Conservation (phyloP, 768 basidiomycete genomes). For the Hebeloma cylindrosporum region DNA sequence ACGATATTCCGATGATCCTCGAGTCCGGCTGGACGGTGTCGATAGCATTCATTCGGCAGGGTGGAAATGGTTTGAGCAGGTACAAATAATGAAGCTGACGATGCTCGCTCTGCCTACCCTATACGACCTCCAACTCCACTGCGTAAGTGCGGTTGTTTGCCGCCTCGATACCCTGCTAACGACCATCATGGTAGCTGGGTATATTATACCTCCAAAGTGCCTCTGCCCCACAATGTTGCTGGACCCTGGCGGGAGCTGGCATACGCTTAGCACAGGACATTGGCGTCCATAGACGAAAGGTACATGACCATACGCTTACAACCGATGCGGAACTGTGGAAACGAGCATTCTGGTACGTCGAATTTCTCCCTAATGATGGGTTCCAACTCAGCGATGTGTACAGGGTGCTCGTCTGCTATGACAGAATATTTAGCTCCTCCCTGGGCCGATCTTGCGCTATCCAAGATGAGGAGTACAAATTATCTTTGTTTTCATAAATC, state of each 20-base stretch:
- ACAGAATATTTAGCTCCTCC: constrained; percentile 49
- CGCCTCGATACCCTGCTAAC: not conserved
- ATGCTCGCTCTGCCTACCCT: constrained; percentile 65
- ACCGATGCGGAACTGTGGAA: constrained; percentile 76
- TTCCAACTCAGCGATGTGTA: not conserved
- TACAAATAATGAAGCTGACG: constrained; percentile 60
- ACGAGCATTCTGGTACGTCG: constrained; percentile 58
- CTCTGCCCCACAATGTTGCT: constrained; percentile 61
- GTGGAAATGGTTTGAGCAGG: constrained; percentile 71
- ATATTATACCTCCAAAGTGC: constrained; percentile 55
- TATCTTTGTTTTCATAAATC: not conserved
- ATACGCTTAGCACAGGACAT: constrained; percentile 78
- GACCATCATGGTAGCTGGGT: constrained; percentile 39
- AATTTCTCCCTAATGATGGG: not conserved
- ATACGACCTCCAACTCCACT: constrained; percentile 74
- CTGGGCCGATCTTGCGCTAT: constrained; percentile 76
- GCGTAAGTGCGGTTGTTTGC: constrained; percentile 35
- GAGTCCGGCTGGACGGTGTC: constrained; percentile 46
- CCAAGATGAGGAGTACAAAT: constrained; percentile 72
- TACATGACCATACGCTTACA: constrained; percentile 32
- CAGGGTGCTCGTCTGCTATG: constrained; percentile 57
- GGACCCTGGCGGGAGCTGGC: constrained; percentile 71
- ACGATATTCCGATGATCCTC: constrained; percentile 55
- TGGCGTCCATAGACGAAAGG: constrained; percentile 61
- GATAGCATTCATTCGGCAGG: constrained; percentile 48